Percentiles rank a stretch among this genome's conserved stretches.
Evolutionary conservation across 768 basidiomycete genomes (phyloP).

Genomic region (Amanita fuliginea): DNA sequence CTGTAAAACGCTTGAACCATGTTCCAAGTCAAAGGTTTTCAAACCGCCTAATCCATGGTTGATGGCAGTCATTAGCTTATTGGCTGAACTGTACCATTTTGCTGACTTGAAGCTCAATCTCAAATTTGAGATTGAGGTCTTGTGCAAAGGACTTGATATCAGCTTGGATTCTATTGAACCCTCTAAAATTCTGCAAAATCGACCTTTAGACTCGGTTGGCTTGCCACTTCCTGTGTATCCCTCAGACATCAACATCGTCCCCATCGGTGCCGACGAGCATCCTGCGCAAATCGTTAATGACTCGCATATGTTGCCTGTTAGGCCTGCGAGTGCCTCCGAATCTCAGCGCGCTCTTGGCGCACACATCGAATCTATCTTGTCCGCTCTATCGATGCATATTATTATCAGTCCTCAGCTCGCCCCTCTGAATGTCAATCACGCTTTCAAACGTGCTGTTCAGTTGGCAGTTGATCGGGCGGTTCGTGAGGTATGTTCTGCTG

Average conservation of each 20-base stretch:
- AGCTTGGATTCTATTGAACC: constrained; percentile 80
- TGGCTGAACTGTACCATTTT: constrained; percentile 94
- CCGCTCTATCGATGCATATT: constrained; percentile 58
- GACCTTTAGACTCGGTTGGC: constrained; percentile 48
- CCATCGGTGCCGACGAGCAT: constrained; percentile 59
- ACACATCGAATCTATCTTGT: constrained; percentile 76
- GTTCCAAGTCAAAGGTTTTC: constrained; percentile 85
- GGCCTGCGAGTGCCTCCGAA: constrained; percentile 49
- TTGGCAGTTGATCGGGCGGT: constrained; percentile 90
- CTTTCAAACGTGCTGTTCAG: constrained; percentile 85
- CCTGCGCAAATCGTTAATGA: constrained; percentile 32
- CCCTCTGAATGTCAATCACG: constrained; percentile 63
- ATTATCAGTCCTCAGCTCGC: constrained; percentile 69
- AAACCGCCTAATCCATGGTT: constrained; percentile 97
- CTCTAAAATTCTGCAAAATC: constrained; percentile 69
- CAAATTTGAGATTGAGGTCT: constrained; percentile 97
- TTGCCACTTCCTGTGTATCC: constrained; percentile 72
- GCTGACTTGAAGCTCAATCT: constrained; percentile 93
- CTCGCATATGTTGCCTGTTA: constrained; percentile 52
- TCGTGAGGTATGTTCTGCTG: constrained; percentile 53
- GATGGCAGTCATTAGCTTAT: constrained; percentile 86
- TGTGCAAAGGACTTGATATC: constrained; percentile 87
- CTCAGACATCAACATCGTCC: constrained; percentile 66
- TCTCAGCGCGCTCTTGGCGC: constrained; percentile 56
- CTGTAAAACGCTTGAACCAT: constrained; percentile 92